Evolutionary conservation across 2,329 filamentous ascomycete species (phyloP).

Genomic region (Torrubiella hemipterigena): DNA sequence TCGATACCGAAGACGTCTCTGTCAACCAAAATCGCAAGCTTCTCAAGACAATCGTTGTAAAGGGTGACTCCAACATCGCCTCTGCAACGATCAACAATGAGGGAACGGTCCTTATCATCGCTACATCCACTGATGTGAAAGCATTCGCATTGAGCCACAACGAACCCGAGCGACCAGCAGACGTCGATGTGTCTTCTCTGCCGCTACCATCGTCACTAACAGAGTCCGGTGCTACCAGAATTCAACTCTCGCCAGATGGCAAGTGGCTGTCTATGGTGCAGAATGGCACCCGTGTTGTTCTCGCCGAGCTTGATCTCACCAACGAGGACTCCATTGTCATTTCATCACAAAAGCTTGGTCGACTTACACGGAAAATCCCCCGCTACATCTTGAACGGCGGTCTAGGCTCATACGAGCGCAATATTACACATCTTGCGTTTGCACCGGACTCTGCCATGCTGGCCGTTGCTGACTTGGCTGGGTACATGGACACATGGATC

Average conservation of each 20-base stretch:
- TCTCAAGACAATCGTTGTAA: slow-evolving; percentile 55
- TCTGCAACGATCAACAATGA: slow-evolving; percentile 59
- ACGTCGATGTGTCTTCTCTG: slow-evolving; percentile 60
- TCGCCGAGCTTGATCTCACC: slow-evolving; percentile 22
- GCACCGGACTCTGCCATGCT: slow-evolving; percentile 70
- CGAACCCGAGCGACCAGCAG: slow-evolving; percentile 36
- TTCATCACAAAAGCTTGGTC: slow-evolving; percentile 34
- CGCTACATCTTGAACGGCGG: slow-evolving; percentile 49
- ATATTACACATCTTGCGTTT: slow-evolving; percentile 63
- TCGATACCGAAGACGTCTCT: slow-evolving; percentile 25
- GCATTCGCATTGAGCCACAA: slow-evolving; percentile 56
- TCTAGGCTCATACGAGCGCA: slow-evolving; percentile 64
- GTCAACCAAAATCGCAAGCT: slow-evolving; percentile 48
- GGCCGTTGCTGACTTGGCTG: slow-evolving; percentile 68
- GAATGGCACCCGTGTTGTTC: slow-evolving; percentile 44
- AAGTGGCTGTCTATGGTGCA: slow-evolving; percentile 58
- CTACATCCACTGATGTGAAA: slow-evolving; percentile 65
- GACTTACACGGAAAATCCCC: slow-evolving; percentile 40
- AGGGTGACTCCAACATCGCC: slow-evolving; percentile 73
- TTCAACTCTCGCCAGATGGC: slow-evolving; percentile 58
- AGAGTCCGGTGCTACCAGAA: slow-evolving; percentile 51
- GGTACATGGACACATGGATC: slow-evolving; percentile 80
- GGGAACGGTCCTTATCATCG: slow-evolving; percentile 63
- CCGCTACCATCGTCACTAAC: slow-evolving; percentile 46
- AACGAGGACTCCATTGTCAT: slow-evolving; percentile 13